Conservation (phyloP, 2,329 filamentous ascomycete genomes). For the Curvularia lunata region DNA sequence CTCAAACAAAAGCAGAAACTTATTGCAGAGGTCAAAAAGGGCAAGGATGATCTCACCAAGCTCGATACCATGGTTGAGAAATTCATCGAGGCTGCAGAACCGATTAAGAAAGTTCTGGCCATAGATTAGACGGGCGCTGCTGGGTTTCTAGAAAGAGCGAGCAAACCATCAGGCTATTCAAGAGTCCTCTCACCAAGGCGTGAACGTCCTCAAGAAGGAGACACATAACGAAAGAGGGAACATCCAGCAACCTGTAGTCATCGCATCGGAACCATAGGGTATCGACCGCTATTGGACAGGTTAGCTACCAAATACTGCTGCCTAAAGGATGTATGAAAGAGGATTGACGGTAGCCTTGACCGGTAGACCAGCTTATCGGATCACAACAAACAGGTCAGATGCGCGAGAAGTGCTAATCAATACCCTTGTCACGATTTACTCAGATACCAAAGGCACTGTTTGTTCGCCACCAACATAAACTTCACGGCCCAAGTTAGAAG, state of each 20-base stretch:
- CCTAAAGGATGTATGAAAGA: neutral
- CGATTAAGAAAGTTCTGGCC: slow-evolving; percentile 84
- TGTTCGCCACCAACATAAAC: neutral
- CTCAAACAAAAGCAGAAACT: slow-evolving; percentile 70
- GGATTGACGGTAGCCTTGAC: neutral
- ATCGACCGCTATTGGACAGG: neutral
- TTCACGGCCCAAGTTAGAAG: neutral
- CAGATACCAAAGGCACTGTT: neutral
- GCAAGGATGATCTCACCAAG: slow-evolving; percentile 90
- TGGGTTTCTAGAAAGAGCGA: neutral
- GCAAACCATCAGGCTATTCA: neutral
- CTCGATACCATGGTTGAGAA: slow-evolving; percentile 91
- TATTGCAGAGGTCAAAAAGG: slow-evolving; percentile 82
- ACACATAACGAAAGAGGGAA: neutral
- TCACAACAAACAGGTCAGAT: neutral
- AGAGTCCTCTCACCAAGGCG: neutral
- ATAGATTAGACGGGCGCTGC: slow-evolving; percentile 59
- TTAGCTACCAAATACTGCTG: slow-evolving; percentile 2
- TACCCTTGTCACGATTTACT: neutral
- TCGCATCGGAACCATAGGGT: neutral
- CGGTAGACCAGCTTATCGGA: neutral
- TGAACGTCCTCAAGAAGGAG: neutral
- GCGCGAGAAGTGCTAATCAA: neutral
- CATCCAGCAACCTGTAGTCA: neutral
- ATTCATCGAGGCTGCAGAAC: slow-evolving; percentile 90